Evolutionary conservation across 306 rosid genomes (phyloP), one percentile per base, ranked within the genome.

Genomic region (Pyrus pyrifolia): DNA sequence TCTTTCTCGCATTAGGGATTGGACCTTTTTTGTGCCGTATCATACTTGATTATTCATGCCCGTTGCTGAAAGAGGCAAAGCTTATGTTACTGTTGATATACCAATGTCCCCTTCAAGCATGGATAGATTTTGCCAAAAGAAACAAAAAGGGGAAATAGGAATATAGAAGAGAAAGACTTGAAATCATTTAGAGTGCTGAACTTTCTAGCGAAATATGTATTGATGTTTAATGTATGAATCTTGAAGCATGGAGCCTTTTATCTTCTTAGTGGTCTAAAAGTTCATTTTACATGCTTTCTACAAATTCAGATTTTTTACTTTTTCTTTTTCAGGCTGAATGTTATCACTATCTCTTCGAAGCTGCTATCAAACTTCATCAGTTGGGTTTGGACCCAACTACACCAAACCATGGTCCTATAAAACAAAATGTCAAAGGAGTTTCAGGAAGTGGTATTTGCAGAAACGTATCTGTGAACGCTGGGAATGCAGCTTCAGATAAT

Each of bases 341-440:
- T 69, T 95, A 92, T 71, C 97, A 89, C 69, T 88, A 88, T 86
- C 98, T 95, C 84, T 95, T 95, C 82, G 98, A 90, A 80, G 96
- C 97, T 81, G 96, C 97, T 78, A 78, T 92, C 76, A 94, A 89
- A 81, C 95, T 94, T 84, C 85, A 82, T 63, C 98, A 92, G 85
- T 74, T 92, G 89, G 98, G 92, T 74, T 78, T 90, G 86, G 96
- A 92, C 82, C 90, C 90, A 88, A 74, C 97, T 17, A 87, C 96
- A 66, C 92, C 96, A 58, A 73, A 73, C 45, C 98, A 92, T 45
- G 93, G 97, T 70, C 89, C 87, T 12, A 81, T 88, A 74, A 91
- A 38, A 70, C 93, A 38, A 71, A 91, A 87, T 67, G 81, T 82
- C 72, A 81, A 88, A 73, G 86, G 88, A 77, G 81, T 75, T 73